Evolutionary conservation across 768 basidiomycete genomes (phyloP).

Genomic region (Lyophyllum semitale): DNA sequence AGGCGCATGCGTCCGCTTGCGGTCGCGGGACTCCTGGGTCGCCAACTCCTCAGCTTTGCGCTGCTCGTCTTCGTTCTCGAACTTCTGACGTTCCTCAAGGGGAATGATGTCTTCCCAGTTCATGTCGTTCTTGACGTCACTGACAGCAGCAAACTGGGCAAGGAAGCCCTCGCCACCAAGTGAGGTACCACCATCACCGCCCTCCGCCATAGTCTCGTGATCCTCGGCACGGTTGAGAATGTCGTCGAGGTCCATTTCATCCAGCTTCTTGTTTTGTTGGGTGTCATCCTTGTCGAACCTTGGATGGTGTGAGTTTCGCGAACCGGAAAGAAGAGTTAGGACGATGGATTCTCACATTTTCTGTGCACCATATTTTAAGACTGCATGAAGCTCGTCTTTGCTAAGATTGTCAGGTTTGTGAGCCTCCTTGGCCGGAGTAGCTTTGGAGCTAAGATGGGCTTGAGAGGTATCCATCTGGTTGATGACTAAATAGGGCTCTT

Average conservation of each 20-base stretch:
- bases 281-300: slow-evolving; percentile 98
- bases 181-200: slow-evolving; percentile 84
- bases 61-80: slow-evolving; percentile 80
- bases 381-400: slow-evolving; percentile 96
- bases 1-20: slow-evolving; percentile 84
- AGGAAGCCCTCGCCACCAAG: slow-evolving; percentile 98
- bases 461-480: slow-evolving; percentile 99
- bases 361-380: slow-evolving; percentile 98
- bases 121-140: slow-evolving; percentile 98
- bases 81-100: slow-evolving; percentile 81
- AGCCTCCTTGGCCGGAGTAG: slow-evolving; percentile 60
- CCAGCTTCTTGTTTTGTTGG: slow-evolving; percentile 91
- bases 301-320: slow-evolving; percentile 14
- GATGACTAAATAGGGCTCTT: slow-evolving; percentile 66
- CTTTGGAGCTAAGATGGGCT: slow-evolving; percentile 88
- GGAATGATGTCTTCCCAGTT: slow-evolving; percentile 99
- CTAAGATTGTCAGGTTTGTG: slow-evolving; percentile 82
- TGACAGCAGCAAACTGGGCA: slow-evolving; percentile 91
- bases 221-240: slow-evolving; percentile 96
- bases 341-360: slow-evolving; percentile 71
- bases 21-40: slow-evolving; percentile 66
- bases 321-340: slow-evolving; percentile 8
- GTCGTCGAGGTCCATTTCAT: slow-evolving; percentile 99
- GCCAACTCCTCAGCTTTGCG: slow-evolving; percentile 71
- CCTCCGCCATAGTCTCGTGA: slow-evolving; percentile 89